Base-by-base conservation (phyloP, 2,329 filamentous ascomycete genomes). In the Tolypocladium tundrense region DNA sequence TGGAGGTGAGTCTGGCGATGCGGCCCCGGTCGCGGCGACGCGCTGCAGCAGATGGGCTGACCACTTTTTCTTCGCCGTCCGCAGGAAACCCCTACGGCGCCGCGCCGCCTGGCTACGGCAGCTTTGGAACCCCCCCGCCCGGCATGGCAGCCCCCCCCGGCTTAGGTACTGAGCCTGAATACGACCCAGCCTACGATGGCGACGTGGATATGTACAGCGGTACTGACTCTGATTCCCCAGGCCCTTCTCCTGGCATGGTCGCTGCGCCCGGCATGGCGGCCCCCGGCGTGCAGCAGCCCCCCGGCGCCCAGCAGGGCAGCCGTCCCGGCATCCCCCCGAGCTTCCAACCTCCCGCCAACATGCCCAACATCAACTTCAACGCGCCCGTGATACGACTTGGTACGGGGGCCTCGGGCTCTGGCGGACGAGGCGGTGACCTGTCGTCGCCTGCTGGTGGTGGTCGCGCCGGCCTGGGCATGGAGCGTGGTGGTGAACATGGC, bases 301-400 rank as follows among this genome's bases (percentile, higher is more conserved):
- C 31, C 69, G 89, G 84, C 72, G 79, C 80, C 70, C 81, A 86
- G 66, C 88, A 90, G 77, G 83, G 88, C 76, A 89, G 87, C 77
- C 86, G 89, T 78, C 89, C 89, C 71, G 86, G 85, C 68, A 86
- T 96, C 63, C 91, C 90, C 61, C 78, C 86, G 59, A 90, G 86
- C 73, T 97, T 96, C 75, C 90, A 95, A 77, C 85, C 91, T 54
- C 92, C 93, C 11, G 79, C 89, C 55, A 96, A 94, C 70, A 90
- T 97, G 82, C 91, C 93, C 55, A 95, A 96, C 72, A 96, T 99
- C 79, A 97, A 99, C 77, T 96, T 97, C 78, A 96, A 90, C 68
- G 94, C 94, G 41, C 92, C 93, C 58, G 91, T 97, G 60, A 97
- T 99, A 69, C 89, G 94, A 57, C 82, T 99, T 52, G 94, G 93